These are phyloP conservation scores for Coix lacrymajobi DNA, from an alignment of 176 grass and related monocot genomes.

Conservation along the genomic window DNA sequence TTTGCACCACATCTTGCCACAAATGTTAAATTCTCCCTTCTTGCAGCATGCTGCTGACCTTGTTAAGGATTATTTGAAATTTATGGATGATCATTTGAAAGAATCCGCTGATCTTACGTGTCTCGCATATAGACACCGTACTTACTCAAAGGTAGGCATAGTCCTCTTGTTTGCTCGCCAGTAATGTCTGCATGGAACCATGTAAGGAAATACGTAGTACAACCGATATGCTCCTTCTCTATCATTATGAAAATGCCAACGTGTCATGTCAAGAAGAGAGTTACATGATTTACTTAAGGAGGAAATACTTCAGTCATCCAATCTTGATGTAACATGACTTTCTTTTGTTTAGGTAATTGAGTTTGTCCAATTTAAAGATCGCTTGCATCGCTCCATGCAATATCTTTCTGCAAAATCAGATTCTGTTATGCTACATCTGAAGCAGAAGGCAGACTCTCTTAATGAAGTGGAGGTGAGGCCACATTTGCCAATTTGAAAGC, in stretches of 20 bases:
- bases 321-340: background rate
- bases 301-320: background rate
- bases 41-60: slow-evolving; percentile 68
- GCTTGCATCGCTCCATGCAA: slow-evolving; percentile 66
- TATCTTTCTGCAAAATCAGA: slow-evolving; percentile 73
- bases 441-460: slow-evolving; percentile 70
- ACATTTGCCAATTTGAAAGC: slow-evolving; percentile 2
- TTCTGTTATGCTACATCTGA: slow-evolving; percentile 62
- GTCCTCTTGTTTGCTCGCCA: background rate
- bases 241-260: background rate
- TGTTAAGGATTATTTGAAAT: slow-evolving; percentile 87
- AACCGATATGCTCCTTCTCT: background rate
- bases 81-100: slow-evolving; percentile 96
- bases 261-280: background rate
- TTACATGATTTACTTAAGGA: background rate
- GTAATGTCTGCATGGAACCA: background rate
- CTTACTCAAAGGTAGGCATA: slow-evolving; percentile 75
- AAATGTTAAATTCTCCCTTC: slow-evolving; percentile 74
- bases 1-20: slow-evolving; percentile 87
- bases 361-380: slow-evolving; percentile 87
- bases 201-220: background rate
- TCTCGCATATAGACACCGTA: slow-evolving; percentile 84
- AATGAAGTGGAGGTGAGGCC: slow-evolving; percentile 79
- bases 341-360: slow-evolving; percentile 74
- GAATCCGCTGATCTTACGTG: slow-evolving; percentile 95